Percentiles rank a stretch among this genome's conserved stretches.
Evolutionary conservation across 768 basidiomycete genomes (phyloP).

Genomic region (Tulasnella sp.): DNA sequence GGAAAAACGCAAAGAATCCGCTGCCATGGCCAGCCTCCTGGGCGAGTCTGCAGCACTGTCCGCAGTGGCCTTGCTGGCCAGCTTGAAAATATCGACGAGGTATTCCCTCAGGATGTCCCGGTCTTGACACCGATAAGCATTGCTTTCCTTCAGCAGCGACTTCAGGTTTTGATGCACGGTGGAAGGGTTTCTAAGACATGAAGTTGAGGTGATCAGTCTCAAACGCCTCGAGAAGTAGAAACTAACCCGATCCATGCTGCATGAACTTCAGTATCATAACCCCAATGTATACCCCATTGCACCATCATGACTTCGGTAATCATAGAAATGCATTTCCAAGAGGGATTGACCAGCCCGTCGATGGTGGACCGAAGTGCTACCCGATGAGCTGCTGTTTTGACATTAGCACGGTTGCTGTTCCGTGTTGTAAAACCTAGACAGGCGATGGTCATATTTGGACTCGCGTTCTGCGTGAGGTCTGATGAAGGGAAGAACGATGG

Average conservation of each 20-base stretch:
- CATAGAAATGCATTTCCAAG: neutral
- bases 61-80: neutral
- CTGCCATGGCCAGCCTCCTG: too few relatives aligned
- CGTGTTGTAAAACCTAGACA: neutral
- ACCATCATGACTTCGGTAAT: neutral
- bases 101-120: neutral
- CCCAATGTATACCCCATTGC: too few relatives aligned
- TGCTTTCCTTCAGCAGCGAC: neutral
- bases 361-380: neutral
- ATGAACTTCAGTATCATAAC: neutral
- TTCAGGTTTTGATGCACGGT: neutral
- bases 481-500: neutral
- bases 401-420: too few relatives aligned
- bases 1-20: too few relatives aligned
- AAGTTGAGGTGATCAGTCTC: neutral
- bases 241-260: neutral
- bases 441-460: neutral
- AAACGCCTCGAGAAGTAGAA: neutral
- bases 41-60: too few relatives aligned
- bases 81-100: neutral
- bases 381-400: neutral
- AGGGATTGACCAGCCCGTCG: neutral
- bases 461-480: neutral
- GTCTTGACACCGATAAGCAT: neutral
- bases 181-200: neutral